Evolutionary conservation across 108 stramenopile genomes (phyloP).

Genomic region (Skeletonema grethae): DNA sequence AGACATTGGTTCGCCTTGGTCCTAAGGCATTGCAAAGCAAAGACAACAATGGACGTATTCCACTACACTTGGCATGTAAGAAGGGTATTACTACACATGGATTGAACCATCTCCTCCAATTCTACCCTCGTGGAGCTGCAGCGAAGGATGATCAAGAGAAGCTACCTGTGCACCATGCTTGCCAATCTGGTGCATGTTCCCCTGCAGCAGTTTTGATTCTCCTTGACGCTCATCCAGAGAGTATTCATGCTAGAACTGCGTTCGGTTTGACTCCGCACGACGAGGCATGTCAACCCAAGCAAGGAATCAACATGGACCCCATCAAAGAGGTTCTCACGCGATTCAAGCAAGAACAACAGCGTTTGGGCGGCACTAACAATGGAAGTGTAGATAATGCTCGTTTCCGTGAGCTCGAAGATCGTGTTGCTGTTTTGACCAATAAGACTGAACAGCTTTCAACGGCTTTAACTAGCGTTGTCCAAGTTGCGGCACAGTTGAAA

Average conservation of each 20-base stretch:
- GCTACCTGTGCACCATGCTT: conserved; percentile 86
- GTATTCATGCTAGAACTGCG: conserved; percentile 81
- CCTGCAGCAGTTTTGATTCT: conserved; percentile 65
- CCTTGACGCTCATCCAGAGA: conserved; percentile 79
- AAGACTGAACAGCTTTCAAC: conserved; percentile 18
- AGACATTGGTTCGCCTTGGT: conserved; percentile 73
- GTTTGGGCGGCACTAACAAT: conserved; percentile 14
- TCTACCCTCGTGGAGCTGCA: conserved; percentile 83
- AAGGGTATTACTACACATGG: conserved; percentile 75
- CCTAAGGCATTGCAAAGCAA: conserved; percentile 87
- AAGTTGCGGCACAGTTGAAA: conserved; percentile 44
- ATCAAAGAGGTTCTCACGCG: conserved; percentile 78
- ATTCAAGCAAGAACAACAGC: conserved; percentile 76
- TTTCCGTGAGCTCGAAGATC: conserved; percentile 41
- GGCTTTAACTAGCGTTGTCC: conserved; percentile 24
- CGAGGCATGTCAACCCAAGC: conserved; percentile 68
- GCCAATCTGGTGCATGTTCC: conserved; percentile 69
- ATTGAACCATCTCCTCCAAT: conserved; percentile 73
- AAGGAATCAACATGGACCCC: conserved; percentile 67
- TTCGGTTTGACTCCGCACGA: conserved; percentile 87
- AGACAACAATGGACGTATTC: conserved; percentile 84
- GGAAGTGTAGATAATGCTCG: conserved; percentile 31
- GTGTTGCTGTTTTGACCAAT: conserved; percentile 38
- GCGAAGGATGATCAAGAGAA: conserved; percentile 91
- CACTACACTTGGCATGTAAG: conserved; percentile 83